phyloP scores from a whole-genome alignment of 2,329 filamentous ascomycete genomes.

The Aspergillus sojae region DNA sequence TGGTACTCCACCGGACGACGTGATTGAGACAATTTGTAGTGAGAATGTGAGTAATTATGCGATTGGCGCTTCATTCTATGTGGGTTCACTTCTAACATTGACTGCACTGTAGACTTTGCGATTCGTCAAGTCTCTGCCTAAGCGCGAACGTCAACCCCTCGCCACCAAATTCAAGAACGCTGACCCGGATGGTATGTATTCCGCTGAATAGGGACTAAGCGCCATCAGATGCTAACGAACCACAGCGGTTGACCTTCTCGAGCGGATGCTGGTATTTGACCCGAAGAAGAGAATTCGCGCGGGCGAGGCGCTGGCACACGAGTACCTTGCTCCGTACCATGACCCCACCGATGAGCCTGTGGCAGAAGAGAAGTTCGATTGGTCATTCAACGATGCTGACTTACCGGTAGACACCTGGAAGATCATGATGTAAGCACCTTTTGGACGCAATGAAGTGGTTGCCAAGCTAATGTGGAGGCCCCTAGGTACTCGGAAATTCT shows the following conservation, averaged over 20 bases:
- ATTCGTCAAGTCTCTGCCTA: constrained; percentile 96
- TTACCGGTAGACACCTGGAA: constrained; percentile 99
- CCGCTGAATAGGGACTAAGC: background rate
- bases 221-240: constrained; percentile 14
- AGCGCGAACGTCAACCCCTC: constrained; percentile 87
- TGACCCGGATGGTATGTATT: constrained; percentile 71
- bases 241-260: constrained; percentile 85
- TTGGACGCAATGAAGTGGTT: background rate
- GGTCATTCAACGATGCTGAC: constrained; percentile 99
- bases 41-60: constrained; percentile 72
- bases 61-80: background rate
- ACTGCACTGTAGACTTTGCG: constrained; percentile 71
- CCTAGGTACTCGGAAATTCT: constrained; percentile 96
- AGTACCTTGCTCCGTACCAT: constrained; percentile 95
- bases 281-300: constrained; percentile 95
- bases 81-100: constrained; percentile 26
- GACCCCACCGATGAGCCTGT: constrained; percentile 95
- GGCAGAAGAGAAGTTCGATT: constrained; percentile 97
- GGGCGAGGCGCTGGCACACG: constrained; percentile 80
- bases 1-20: constrained; percentile 94
- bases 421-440: constrained; percentile 88
- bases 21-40: constrained; percentile 97
- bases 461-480: constrained; percentile 4
- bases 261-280: constrained; percentile 97
- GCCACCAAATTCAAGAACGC: constrained; percentile 93